Percentiles rank a stretch among this genome's conserved stretches.
Conservation (phyloP, 2,329 filamentous ascomycete species). For the Aureobasidium namibiae region DNA sequence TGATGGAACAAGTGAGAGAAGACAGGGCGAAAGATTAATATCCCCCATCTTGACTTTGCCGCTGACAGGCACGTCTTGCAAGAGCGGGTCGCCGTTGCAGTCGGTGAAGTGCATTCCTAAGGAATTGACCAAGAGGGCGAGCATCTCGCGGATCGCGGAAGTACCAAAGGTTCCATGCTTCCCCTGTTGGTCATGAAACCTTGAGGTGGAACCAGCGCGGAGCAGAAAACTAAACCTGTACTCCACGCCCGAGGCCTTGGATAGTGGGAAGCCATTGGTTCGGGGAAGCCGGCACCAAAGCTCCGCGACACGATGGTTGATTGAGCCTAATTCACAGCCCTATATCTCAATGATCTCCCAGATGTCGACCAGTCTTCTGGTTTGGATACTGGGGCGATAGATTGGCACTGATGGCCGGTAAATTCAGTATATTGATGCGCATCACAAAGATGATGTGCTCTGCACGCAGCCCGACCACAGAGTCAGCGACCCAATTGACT, state of each 20-base stretch:
- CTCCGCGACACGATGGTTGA: neutral
- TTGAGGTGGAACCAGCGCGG: constrained; percentile 12
- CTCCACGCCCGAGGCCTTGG: constrained; percentile 3
- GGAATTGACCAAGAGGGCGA: constrained; percentile 6
- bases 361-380: neutral
- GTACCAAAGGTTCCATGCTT: constrained; percentile 12
- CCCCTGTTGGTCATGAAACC: constrained; percentile 13
- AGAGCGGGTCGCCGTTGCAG: constrained; percentile 12
- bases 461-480: constrained; percentile 2
- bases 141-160: constrained; percentile 10
- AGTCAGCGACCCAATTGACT: neutral
- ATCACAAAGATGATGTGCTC: neutral
- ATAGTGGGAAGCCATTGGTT: constrained; percentile 3
- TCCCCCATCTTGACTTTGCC: neutral
- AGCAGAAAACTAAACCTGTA: constrained; percentile 2
- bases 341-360: constrained; percentile 10
- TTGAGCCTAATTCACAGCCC: constrained; percentile 12
- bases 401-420: neutral
- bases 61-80: neutral
- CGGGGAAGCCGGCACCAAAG: constrained; percentile 1
- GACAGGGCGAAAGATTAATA: constrained; percentile 11
- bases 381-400: constrained; percentile 2
- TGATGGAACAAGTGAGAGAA: constrained; percentile 1
- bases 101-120: constrained; percentile 11
- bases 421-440: neutral